Evolutionary conservation across 768 basidiomycete genomes (phyloP), one percentile per base, ranked within the genome.

Genomic region (Mycena albidolilacea): DNA sequence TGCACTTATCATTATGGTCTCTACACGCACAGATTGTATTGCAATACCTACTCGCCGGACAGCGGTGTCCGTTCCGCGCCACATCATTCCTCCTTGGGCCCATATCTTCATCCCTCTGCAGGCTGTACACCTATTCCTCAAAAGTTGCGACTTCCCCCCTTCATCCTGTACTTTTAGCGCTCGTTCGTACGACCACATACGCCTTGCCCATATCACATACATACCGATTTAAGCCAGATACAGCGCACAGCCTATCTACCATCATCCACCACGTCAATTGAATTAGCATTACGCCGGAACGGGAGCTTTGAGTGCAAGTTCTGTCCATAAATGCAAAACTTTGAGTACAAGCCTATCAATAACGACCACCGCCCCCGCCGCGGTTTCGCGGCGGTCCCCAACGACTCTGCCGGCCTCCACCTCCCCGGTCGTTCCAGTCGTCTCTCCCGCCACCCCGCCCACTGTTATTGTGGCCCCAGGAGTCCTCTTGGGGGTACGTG

Each of bases 401-500:
- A 38, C 81, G 79, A 39, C 82, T 81, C 19, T 79, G 79, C 2
- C 63, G 44, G 8, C 84, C 80, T 39, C 81, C 78, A 57, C 83
- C 83, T 0, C 82, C 80, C 35, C 85, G 78, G 21, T 80, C 76
- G 6, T 76, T 82, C n/a, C 80, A 76, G 35, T 84, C 75, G 48
- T 78, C 78, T 37, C 78, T 77, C 37, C 82, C 79, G 12, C 80
- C 77, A 35, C 78, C 77, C n/a, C 78, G 76, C 30, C 77, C 76
- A 41, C 81, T 80, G 55, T 82, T 79, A 52, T 81, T 79, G 52
- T 81, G 75, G 64, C 80, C 81, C 79, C 85, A 85, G 0, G 86
- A 85, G 21, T 86, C 85, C 75, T 90, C 91, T 54, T 84, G 82
- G 7, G 86, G 87, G 64, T 74, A 74, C 19, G 78, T 63, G 37